A percentile compares a stretch with the other conserved stretches of the same genome.
Conservation (phyloP, 129 eudicot species). For the Ambrosia trifida region DNA sequence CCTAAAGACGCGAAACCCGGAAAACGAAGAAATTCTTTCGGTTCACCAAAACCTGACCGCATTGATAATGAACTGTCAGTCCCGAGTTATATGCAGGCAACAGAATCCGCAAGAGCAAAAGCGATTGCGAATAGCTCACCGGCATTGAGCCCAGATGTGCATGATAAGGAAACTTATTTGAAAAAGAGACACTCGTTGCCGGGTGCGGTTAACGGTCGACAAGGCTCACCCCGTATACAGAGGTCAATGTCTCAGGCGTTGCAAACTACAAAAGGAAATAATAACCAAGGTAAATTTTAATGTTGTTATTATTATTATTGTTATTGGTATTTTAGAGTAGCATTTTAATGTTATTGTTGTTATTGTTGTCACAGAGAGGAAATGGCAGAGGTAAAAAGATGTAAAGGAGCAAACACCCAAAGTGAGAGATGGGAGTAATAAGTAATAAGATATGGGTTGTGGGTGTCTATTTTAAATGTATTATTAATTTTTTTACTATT, state of each 20-base stretch:
- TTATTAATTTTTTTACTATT: background rate
- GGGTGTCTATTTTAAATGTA: background rate
- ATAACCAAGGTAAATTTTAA: constrained; percentile 53
- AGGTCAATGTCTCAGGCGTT: constrained; percentile 71
- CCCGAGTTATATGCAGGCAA: constrained; percentile 98
- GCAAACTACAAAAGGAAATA: constrained; percentile 66
- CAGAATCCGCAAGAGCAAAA: constrained; percentile 88
- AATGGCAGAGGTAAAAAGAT: constrained; percentile 57
- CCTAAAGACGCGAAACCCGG: constrained; percentile 68
- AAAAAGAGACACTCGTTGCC: constrained; percentile 89
- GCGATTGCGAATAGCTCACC: constrained; percentile 73
- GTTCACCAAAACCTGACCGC: constrained; percentile 60
- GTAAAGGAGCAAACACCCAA: constrained; percentile 14
- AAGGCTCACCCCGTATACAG: constrained; percentile 80
- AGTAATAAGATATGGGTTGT: constrained; percentile 7
- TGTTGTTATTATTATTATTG: background rate
- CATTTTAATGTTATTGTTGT: constrained; percentile 2
- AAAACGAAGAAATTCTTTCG: constrained; percentile 72
- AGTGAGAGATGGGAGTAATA: background rate
- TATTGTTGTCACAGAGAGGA: constrained; percentile 53
- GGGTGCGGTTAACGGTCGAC: constrained; percentile 56
- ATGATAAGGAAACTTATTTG: constrained; percentile 58
- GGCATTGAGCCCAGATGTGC: constrained; percentile 82
- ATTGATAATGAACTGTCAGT: constrained; percentile 59
- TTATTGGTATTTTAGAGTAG: background rate